Base-by-base conservation (phyloP, 306 rosid species). In the Prunus mongolica region DNA sequence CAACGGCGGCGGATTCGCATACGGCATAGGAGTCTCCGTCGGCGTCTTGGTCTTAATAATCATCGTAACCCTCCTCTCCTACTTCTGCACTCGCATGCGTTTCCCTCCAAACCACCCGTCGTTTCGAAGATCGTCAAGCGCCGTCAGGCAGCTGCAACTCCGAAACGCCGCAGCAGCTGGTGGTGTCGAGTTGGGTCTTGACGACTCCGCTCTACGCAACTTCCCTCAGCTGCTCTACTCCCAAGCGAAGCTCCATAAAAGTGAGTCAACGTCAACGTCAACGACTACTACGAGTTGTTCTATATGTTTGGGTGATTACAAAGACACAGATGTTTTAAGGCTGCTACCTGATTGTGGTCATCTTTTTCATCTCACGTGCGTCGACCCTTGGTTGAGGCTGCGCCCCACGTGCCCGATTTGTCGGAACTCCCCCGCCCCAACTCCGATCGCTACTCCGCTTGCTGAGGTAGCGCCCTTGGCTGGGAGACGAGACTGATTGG, bases 301-400 rank as follows among this genome's bases (percentile, higher is more conserved):
- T 0, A 73, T 79, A 18, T 79, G 83, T 68, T 50, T 79, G 58
- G 55, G 62, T 10, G 83, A 79, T 49, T 79, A 79, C 32, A 67
- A 57, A 28, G 83, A 73, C 7, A 45, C 34, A 6, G 83, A 79
- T 22, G 10, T 47, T 51, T 65, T 79, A 1, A 13, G 83, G 69
- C 25, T 79, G 34, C n/a, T 79, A 27, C 83, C 83, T 19, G 79
- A 79, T 27, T 79, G 83, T 18, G 83, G 83, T n/a, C 83, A 79
- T 41, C 10, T 79, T 44, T 79, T 73, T 34, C 83, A 79, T 28
- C 38, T 66, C 45, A 32, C 20, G 4, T 79, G 83, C 41, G 69
- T 79, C 10, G 83, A 79, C 44, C 66, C 79, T 4, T 79, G 83
- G 83, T 18, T 79, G 14, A 57, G 69, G 24, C 63, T 45, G 44